Conservation (phyloP, 768 basidiomycete species). For the Rhizopogon vinicolor region DNA sequence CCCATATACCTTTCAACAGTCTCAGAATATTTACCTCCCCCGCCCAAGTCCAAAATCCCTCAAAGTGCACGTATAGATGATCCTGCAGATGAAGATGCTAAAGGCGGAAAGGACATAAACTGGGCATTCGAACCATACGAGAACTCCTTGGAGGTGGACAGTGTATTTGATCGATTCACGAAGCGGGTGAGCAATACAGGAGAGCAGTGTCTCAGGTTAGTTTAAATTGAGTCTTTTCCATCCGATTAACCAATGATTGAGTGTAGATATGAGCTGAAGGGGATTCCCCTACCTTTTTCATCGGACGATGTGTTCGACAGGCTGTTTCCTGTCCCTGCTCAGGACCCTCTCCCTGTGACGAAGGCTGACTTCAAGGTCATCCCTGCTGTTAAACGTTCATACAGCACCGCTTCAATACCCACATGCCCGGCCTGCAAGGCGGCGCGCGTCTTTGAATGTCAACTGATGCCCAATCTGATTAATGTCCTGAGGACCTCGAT, state of each 20-base stretch:
- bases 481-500: constrained; percentile 51
- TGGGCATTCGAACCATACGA: constrained; percentile 80
- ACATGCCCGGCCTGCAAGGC: constrained; percentile 64
- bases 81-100: constrained; percentile 36
- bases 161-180: constrained; percentile 82
- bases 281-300: constrained; percentile 82
- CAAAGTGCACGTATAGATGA: constrained; percentile 36
- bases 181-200: constrained; percentile 66
- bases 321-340: constrained; percentile 63
- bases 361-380: constrained; percentile 57
- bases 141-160: constrained; percentile 74
- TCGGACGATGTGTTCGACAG: constrained; percentile 65
- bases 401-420: constrained; percentile 50
- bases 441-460: constrained; percentile 81
- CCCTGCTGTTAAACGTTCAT: constrained; percentile 41
- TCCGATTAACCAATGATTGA: not conserved
- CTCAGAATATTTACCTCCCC: constrained; percentile 66
- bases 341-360: constrained; percentile 47
- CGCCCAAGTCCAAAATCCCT: constrained; percentile 42
- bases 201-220: constrained; percentile 82
- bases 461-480: constrained; percentile 93
- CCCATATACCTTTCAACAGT: constrained; percentile 72
- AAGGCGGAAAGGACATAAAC: constrained; percentile 40
- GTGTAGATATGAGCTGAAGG: constrained; percentile 80
- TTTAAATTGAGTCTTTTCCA: not conserved